Evolutionary conservation across 1,139 yeast species (phyloP).

Genomic region (Saccharomycopsis phalli): DNA sequence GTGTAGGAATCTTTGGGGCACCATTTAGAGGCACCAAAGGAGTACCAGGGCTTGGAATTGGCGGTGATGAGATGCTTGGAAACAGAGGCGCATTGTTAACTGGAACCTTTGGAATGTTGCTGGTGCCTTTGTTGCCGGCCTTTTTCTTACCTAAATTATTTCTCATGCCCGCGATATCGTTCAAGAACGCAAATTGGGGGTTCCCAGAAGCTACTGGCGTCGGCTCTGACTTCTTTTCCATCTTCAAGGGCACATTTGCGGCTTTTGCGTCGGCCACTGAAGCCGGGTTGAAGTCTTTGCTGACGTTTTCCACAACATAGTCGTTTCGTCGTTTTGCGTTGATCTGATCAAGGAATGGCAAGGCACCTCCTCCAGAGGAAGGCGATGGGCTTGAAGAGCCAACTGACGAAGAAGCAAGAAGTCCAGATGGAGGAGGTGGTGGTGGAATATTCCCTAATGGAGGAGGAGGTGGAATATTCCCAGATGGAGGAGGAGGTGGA

Average conservation of each 20-base stretch:
- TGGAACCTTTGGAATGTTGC: neutral
- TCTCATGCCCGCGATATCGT: slow-evolving; percentile 7
- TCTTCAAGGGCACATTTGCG: slow-evolving; percentile 1
- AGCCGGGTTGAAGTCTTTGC: slow-evolving; percentile 12
- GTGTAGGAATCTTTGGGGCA: neutral
- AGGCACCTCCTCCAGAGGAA: slow-evolving; percentile 18
- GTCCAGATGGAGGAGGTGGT: neutral
- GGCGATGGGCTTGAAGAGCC: neutral
- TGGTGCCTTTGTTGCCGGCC: neutral
- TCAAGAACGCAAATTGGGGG: slow-evolving; percentile 7
- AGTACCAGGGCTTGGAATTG: slow-evolving; percentile 1
- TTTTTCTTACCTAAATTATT: neutral
- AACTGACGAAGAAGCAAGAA: neutral
- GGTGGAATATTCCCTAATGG: slow-evolving; percentile 5
- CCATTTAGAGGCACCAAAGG: slow-evolving; percentile 3
- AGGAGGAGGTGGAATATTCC: neutral
- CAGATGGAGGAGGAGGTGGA: slow-evolving; percentile 1
- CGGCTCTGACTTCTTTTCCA: neutral
- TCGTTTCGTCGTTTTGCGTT: slow-evolving; percentile 19
- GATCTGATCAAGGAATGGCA: slow-evolving; percentile 20
- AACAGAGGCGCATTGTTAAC: neutral
- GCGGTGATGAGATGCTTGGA: neutral
- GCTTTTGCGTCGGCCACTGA: neutral
- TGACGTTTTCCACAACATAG: slow-evolving; percentile 17
- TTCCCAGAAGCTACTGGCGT: neutral